A percentile compares a stretch with the other conserved stretches of the same genome.
Conservation (phyloP, 345 rosid species). For the Psidium friedrichsthalianum region DNA sequence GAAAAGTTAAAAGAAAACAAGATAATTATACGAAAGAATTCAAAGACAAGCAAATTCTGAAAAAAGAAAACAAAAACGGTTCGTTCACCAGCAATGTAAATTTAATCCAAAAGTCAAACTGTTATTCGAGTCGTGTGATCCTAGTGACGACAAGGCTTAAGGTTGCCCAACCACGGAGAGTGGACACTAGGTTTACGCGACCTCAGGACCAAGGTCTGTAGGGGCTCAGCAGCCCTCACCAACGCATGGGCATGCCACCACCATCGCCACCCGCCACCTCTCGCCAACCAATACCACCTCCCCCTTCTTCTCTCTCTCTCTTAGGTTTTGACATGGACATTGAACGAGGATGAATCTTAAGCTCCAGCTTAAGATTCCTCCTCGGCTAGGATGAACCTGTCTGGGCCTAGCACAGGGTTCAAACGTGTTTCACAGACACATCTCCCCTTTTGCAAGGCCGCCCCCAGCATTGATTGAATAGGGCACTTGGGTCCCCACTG, state of each 20-base stretch:
- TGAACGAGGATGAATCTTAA: neutral
- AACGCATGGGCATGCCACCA: neutral
- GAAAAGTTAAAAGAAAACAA: neutral
- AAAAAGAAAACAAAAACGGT: neutral
- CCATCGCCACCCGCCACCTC: neutral
- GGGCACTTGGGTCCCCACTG: neutral
- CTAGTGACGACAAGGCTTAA: rapidly evolving
- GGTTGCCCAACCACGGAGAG: rapidly evolving
- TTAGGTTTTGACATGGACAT: neutral
- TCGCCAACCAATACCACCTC: neutral
- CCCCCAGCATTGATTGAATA: neutral
- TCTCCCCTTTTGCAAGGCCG: neutral
- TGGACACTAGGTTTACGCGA: neutral
- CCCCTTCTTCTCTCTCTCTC: neutral
- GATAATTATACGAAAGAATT: neutral
- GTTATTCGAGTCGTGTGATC: neutral
- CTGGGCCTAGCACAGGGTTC: neutral
- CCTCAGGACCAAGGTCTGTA: neutral
- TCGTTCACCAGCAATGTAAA: rapidly evolving
- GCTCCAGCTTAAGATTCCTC: neutral
- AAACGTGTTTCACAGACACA: too few species aligned
- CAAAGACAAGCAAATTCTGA: neutral
- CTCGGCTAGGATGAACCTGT: neutral
- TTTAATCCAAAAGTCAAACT: neutral
- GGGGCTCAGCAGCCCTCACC: neutral